Evolutionary conservation across 768 basidiomycete genomes (phyloP).

Genomic region (Myochromella boudieri): DNA sequence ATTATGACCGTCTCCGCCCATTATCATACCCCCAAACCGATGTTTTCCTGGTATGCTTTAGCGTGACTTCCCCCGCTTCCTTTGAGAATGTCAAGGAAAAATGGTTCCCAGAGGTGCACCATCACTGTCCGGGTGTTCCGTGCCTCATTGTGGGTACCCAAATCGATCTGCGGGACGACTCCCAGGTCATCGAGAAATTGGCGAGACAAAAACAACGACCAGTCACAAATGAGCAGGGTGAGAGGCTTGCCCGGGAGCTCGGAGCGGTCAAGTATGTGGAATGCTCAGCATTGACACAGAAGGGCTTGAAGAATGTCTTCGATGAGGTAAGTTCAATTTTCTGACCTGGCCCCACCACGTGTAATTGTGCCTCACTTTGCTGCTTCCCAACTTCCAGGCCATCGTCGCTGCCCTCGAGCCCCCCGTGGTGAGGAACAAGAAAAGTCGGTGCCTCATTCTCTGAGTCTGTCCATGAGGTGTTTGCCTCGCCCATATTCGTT

Average conservation of each 20-base stretch:
- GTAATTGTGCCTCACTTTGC: constrained; percentile 9
- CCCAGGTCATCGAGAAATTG: constrained; percentile 92
- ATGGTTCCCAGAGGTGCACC: constrained; percentile 99
- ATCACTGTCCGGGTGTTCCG: constrained; percentile 98
- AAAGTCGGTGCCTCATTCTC: constrained; percentile 79
- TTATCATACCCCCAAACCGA: constrained; percentile 99
- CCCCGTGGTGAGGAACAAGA: constrained; percentile 84
- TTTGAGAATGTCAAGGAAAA: constrained; percentile 99
- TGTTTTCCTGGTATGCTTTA: constrained; percentile 99
- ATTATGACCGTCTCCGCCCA: constrained; percentile 98
- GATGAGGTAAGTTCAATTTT: constrained; percentile 76
- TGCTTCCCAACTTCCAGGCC: constrained; percentile 52
- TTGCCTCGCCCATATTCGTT: constrained; percentile 24
- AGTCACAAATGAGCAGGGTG: constrained; percentile 84
- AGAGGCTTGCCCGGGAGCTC: constrained; percentile 93
- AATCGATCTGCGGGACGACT: constrained; percentile 93
- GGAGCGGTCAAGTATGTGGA: constrained; percentile 99
- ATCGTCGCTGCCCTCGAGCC: constrained; percentile 99
- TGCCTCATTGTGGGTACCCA: constrained; percentile 99
- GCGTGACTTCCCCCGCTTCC: constrained; percentile 95
- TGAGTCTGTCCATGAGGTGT: constrained; percentile 41
- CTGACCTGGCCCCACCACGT: constrained; percentile 7
- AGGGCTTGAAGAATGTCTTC: constrained; percentile 99
- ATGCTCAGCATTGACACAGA: constrained; percentile 98
- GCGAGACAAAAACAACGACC: constrained; percentile 96